A percentile compares a stretch with the other conserved stretches of the same genome.
Conservation (phyloP, 305 asterid genomes). For the Fraxinus albicans region DNA sequence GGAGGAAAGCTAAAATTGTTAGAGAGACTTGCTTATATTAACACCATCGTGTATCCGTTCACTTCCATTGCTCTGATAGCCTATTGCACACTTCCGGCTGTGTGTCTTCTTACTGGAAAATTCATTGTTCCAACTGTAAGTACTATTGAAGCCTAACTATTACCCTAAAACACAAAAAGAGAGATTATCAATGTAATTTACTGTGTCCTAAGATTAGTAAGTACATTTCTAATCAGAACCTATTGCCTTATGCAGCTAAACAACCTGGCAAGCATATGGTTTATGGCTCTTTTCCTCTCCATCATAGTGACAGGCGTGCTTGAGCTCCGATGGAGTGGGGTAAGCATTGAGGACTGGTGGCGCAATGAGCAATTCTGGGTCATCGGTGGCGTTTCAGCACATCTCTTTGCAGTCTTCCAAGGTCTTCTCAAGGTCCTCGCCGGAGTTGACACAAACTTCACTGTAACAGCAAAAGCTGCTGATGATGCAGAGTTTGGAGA, state of each 20-base stretch:
- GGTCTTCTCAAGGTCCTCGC: slow-evolving; percentile 76
- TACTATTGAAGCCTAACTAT: slow-evolving; percentile 4
- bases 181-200: not conserved
- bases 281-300: slow-evolving; percentile 74
- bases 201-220: not conserved
- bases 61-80: slow-evolving; percentile 75
- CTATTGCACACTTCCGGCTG: slow-evolving; percentile 82
- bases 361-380: slow-evolving; percentile 85
- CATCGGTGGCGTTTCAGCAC: slow-evolving; percentile 47
- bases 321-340: slow-evolving; percentile 81
- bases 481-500: slow-evolving; percentile 75
- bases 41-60: slow-evolving; percentile 81
- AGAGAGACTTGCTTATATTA: slow-evolving; percentile 69
- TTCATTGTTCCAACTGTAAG: slow-evolving; percentile 80
- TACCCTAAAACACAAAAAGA: not conserved
- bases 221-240: slow-evolving; percentile 1
- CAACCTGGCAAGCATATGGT: slow-evolving; percentile 72
- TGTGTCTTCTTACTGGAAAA: slow-evolving; percentile 82
- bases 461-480: slow-evolving; percentile 73
- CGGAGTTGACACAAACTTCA: slow-evolving; percentile 75
- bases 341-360: slow-evolving; percentile 91
- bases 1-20: slow-evolving; percentile 75
- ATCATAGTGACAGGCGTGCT: slow-evolving; percentile 67
- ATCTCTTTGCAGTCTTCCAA: slow-evolving; percentile 73
- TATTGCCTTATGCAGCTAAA: slow-evolving; percentile 49